A percentile compares a stretch with the other conserved stretches of the same genome.
Conservation (phyloP, 352 stramenopile genomes). For the Phytophthora hybrid region DNA sequence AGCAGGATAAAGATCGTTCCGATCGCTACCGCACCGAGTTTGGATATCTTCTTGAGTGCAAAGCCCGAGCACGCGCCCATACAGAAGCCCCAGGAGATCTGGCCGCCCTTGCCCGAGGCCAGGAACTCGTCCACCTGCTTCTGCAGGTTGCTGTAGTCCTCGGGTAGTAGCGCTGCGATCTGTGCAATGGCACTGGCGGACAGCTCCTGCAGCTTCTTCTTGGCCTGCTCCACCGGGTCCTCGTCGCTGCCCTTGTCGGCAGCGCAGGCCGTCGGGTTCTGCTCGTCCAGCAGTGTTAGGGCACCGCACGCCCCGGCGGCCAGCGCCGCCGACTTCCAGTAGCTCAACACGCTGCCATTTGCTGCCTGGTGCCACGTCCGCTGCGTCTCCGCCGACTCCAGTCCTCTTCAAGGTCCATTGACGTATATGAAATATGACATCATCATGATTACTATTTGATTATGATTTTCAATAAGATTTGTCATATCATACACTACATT, state of each 20-base stretch:
- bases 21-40: constrained; percentile 86
- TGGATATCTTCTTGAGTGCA: constrained; percentile 93
- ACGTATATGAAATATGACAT: constrained; percentile 21
- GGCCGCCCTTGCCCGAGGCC: constrained; percentile 67
- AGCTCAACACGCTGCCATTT: constrained; percentile 27
- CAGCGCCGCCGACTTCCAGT: constrained; percentile 36
- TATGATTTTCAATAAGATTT: constrained; percentile 1
- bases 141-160: constrained; percentile 54
- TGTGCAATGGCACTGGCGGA: constrained; percentile 45
- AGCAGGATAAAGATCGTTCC: constrained; percentile 89
- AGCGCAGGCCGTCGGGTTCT: constrained; percentile 29
- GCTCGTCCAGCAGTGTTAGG: constrained; percentile 23
- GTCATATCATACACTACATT: constrained; percentile 9
- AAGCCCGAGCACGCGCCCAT: constrained; percentile 93
- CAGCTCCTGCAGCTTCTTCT: constrained; percentile 67
- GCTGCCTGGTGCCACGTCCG: constrained; percentile 13
- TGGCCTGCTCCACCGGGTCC: constrained; percentile 62
- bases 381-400: constrained; percentile 10
- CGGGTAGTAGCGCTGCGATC: constrained; percentile 50
- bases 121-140: constrained; percentile 71
- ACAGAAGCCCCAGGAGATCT: constrained; percentile 91
- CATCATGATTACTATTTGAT: neutral
- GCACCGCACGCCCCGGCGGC: constrained; percentile 21
- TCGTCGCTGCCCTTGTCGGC: constrained; percentile 35
- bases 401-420: constrained; percentile 14